Base-by-base conservation (phyloP, 176 grass and related monocot genomes). In the Phoenix roebelenii region DNA sequence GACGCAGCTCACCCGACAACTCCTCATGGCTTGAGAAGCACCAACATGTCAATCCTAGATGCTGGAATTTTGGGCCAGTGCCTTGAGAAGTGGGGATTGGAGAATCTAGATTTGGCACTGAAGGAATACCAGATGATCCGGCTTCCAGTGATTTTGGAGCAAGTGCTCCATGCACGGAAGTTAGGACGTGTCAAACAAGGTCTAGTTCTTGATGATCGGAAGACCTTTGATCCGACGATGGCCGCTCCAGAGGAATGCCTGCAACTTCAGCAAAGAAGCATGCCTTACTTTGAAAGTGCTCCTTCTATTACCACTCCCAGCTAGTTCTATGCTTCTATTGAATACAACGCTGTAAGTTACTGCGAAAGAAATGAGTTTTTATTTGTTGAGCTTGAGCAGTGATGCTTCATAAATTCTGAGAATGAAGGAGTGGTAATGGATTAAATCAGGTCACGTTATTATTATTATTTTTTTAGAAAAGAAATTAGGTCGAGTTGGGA, bases 1-100 rank as follows among this genome's bases (percentile, higher is more conserved):
- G 92, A 97, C 52, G 92, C 92, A 15, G 87, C 87, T 19, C 92
- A 96, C 58, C 86, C 92, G 26, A 96, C 92, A 49, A 96, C 86
- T 6, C 92, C 83, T 12, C 86, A 90, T 66, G 87, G 83, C 7
- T 57, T 85, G 69, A 66, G 86, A 60, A 97, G 92, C 81, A 97
- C 92, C 51, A 97, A 97, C 75, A 97, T 88, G 92, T 97, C 92
- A 3, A 60, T 97, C 55, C 2, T 57, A 6, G 92, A 97, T 49
- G 92, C 83, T 3, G 51, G 58, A 48, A 56, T 68, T 50, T 78
- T 97, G 64, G 87, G 83, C 3, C 16, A 10, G 18, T 88, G 92
- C 80, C 54, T 97, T 5, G 69, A 50, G n/a, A 77, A 61, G 30
- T 70, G 69, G 66, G 72, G 20, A 4, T 15, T 65, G 39, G 71